Percentiles rank a stretch among this genome's conserved stretches.
Evolutionary conservation across 306 rosid genomes (phyloP).

Genomic region (Quillaja saponaria): DNA sequence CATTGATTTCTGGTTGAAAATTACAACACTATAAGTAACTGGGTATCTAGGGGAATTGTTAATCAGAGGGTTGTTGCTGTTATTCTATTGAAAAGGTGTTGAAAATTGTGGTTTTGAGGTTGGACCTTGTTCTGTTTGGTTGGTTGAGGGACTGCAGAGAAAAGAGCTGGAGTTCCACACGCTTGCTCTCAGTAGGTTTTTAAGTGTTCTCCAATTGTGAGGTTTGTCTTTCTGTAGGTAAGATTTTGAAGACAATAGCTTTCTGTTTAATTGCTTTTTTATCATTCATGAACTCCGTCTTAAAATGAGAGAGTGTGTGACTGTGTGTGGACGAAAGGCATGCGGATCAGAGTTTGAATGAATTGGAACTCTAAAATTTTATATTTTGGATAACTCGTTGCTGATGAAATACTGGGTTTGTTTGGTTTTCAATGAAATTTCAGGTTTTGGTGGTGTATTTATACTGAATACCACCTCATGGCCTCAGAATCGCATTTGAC

Average conservation of each 20-base stretch:
- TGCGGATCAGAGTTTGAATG: not conserved
- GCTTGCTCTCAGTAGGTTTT: slow-evolving; percentile 22
- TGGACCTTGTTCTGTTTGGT: slow-evolving; percentile 48
- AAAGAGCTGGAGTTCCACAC: slow-evolving; percentile 35
- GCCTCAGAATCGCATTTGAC: slow-evolving; percentile 35
- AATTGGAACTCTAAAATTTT: slow-evolving; percentile 32
- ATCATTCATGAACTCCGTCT: slow-evolving; percentile 10
- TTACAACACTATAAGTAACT: not conserved
- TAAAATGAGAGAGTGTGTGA: slow-evolving; percentile 4
- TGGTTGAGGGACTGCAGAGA: not conserved
- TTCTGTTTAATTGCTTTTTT: slow-evolving; percentile 27
- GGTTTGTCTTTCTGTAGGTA: slow-evolving; percentile 55
- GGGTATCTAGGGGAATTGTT: slow-evolving; percentile 36
- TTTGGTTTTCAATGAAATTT: slow-evolving; percentile 23
- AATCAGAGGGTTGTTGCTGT: slow-evolving; percentile 20
- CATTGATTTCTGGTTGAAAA: slow-evolving; percentile 21
- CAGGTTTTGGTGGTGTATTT: slow-evolving; percentile 29
- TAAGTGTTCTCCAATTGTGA: slow-evolving; percentile 19
- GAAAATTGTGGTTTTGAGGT: slow-evolving; percentile 17
- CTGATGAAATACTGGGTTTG: slow-evolving; percentile 24
- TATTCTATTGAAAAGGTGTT: slow-evolving; percentile 13
- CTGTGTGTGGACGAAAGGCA: not conserved
- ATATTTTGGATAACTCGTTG: slow-evolving; percentile 17
- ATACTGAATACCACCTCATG: slow-evolving; percentile 19
- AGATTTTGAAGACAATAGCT: slow-evolving; percentile 28